Base-by-base conservation (phyloP, 352 stramenopile genomes). In the Globisporangium perplexum region DNA sequence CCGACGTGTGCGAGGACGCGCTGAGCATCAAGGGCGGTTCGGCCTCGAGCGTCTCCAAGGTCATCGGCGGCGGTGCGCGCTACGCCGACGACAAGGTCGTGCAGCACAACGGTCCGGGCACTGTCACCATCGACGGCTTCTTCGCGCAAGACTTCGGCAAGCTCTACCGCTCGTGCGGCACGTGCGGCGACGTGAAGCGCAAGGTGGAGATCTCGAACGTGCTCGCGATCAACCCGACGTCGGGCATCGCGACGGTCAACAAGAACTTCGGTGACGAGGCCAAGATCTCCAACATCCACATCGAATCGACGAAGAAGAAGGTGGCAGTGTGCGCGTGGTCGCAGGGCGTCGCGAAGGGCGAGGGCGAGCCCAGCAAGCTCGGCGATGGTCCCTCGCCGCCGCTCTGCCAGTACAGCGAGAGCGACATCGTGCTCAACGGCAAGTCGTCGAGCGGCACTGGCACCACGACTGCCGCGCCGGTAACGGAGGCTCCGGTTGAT, bases 161-260 rank as follows among this genome's bases (percentile, higher is more conserved):
- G 49, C 56, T 69, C 23, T 69, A 66, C 43, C 65, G 65, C 14
- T 72, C 65, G 35, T 72, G 65, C 30, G 62, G 65, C 47, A 70
- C 54, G 31, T 72, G 61, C 41, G 59, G 59, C 36, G 28, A 53
- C 28, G 54, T 59, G 36, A 45, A 60, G 28, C 65, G 65, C n/a
- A 46, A 53, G 15, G 62, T 71, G 3, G 38, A 31, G 4, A 42
- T 73, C 23, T 68, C 62, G 15, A 73, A 73, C 53, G 57, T 73
- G 30, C 48, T 63, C 17, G 65, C 59, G 14, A 54, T 74, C 41
- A 52, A 62, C 44, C 66, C 62, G 20, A 65, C 51, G 20, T 36
- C 51, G n/a, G 36, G 44, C 12, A 47, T 74, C 33, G 59, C 63
- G 10, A 58, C 59, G 17, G 62, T 74, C n/a, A 74, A 71, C 57